Evolutionary conservation across 2,329 filamentous ascomycete genomes (phyloP), one percentile per base, ranked within the genome.

Genomic region (Hymenotorrendiella dingleyae): DNA sequence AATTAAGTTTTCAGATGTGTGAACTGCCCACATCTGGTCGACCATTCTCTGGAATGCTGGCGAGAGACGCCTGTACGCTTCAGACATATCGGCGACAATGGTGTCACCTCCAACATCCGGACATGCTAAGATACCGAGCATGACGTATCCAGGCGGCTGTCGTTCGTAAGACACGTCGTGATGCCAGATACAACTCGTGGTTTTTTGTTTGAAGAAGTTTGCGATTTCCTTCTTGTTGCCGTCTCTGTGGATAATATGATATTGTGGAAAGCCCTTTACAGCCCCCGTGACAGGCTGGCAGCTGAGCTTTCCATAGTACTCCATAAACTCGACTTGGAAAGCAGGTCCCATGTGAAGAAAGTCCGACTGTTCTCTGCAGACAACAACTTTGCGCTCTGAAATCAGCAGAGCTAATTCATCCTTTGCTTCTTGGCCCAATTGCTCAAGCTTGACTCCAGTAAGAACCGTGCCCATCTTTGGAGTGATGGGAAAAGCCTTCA

Each of bases 251-350:
- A 83, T 83, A 80, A 86, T 42, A 83, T 82, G 22, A 82, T 79
- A 72, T 3, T 66, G 66, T 1, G 68, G 68, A 0, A 72, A 76
- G 2, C 78, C 77, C 1, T 80, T 81, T 0, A 71, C 66, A 0
- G 84, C 64, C 1, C 81, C 83, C 0, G 82, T 82, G 0, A 86
- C 82, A 28, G 82, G 82, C 53, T 86, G 83, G 7, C 84, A 64
- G 52, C 85, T 81, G 16, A 84, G 66, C 48, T 83, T 74, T 4
- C 80, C 80, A 43, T 70, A 84, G 59, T 74, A 71, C 42, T 79
- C 71, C 4, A 80, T 80, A 1, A 84, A 67, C 17, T 71, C 70
- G 34, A 73, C 71, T 54, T 84, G 79, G 54, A 82, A 68, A 54
- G 82, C 76, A 0, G 79, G 79, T 4, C 70, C 71, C n/a, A 82